Evolutionary conservation across 768 basidiomycete species (phyloP), one percentile per base, ranked within the genome.

Genomic region (Flagelloscypha sp.): DNA sequence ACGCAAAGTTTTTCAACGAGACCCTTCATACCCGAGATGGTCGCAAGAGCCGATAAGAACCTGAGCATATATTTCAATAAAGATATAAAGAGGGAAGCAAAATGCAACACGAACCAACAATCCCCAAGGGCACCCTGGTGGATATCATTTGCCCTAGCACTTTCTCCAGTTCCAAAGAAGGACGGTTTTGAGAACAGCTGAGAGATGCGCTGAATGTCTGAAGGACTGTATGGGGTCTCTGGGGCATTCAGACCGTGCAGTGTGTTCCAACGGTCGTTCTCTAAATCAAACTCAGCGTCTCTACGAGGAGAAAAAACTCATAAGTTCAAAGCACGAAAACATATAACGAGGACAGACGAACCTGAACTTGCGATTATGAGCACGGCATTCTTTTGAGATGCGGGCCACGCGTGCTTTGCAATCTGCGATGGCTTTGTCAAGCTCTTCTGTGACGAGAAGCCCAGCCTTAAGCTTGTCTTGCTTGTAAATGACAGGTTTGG

Each of bases 81-180:
- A n/a, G n/a, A n/a, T n/a, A n/a, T n/a, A n/a, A n/a, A n/a, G n/a
- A n/a, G n/a, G n/a, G n/a, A n/a, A n/a, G n/a, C n/a, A n/a, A n/a
- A n/a, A n/a, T n/a, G n/a, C n/a, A n/a, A n/a, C 7, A 75, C 46
- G 47, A 76, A 68, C 62, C 71, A 75, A 41, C 73, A 75, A 43
- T 74, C 63, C 1, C 68, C 70, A n/a, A 74, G 42, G 7, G 38
- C 46, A 6, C 74, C 72, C 51, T 75, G 72, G 3, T 61, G 56
- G 15, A 72, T 65, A 42, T 71, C 68, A 21, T 56, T 63, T 2
- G 65, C 59, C 32, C 58, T 51, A 4, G 62, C 54, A n/a, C n/a
- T n/a, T n/a, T n/a, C n/a, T 5, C 63, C 70, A 36, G 65, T 60
- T 20, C 64, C 45, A 48, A 67, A 70, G 48, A 76, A 76, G 7